These are phyloP conservation scores for Scytalidium sp. DNA, from an alignment of 2,329 filamentous ascomycete species.

Conservation along the genomic window DNA sequence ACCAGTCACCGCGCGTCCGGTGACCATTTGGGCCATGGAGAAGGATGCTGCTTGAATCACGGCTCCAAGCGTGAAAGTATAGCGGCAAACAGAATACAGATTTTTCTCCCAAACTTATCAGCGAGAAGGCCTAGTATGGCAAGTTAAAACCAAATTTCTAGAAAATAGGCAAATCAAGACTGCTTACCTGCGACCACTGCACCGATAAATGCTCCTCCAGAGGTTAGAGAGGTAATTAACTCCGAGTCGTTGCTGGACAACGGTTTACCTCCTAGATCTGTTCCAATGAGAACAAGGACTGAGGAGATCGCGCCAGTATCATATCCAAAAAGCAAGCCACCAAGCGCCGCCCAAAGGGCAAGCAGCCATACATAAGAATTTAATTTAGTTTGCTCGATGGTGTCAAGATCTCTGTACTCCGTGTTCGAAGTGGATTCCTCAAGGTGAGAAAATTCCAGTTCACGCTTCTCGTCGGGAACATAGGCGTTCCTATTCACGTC, in stretches of 20 bases:
- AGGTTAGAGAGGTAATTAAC: constrained; percentile 46
- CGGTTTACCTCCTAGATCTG: constrained; percentile 35
- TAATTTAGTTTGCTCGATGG: constrained; percentile 33
- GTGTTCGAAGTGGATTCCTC: no score
- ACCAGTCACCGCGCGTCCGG: constrained; percentile 44
- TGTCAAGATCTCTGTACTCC: neutral
- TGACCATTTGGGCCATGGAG: constrained; percentile 37
- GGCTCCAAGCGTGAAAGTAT: constrained; percentile 37
- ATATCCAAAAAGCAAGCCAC: constrained; percentile 59
- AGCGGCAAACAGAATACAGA: constrained; percentile 37
- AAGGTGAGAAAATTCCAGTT: no score
- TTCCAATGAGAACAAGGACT: constrained; percentile 34
- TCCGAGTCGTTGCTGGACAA: constrained; percentile 42
- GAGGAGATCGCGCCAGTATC: constrained; percentile 41
- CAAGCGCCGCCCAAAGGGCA: constrained; percentile 59
- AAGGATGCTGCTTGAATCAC: constrained; percentile 33
- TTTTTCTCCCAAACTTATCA: constrained; percentile 36
- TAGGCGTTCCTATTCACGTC: no score
- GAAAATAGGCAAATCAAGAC: no score
- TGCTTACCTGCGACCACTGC: constrained; percentile 32
- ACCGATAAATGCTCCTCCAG: constrained; percentile 41
- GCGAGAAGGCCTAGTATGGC: constrained; percentile 13
- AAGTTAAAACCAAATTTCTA: no score
- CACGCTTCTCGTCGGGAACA: no score
- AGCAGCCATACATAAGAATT: constrained; percentile 52